Percentiles rank a stretch among this genome's conserved stretches.
phyloP scores from a whole-genome alignment of 106 monocot genomes.

The Dendrobium officinale region DNA sequence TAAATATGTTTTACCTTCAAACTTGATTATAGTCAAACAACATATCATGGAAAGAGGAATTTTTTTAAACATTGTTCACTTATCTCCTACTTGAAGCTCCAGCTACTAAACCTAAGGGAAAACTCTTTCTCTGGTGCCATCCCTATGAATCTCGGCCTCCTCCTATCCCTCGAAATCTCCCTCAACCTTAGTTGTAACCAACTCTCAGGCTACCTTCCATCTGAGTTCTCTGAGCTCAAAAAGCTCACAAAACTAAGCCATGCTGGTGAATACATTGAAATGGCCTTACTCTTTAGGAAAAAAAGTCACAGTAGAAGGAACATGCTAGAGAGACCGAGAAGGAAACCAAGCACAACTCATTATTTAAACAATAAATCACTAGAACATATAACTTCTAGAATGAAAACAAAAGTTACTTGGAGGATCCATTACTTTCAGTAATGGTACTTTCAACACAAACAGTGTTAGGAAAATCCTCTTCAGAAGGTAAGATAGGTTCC shows the following conservation, averaged over 20 bases:
- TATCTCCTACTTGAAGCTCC: constrained; percentile 57
- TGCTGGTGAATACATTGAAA: constrained; percentile 39
- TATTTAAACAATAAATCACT: neutral
- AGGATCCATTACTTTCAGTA: constrained; percentile 98
- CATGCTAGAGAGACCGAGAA: no score
- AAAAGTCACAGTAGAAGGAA: neutral
- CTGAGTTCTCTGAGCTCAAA: constrained; percentile 36
- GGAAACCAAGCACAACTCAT: no score
- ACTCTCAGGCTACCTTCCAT: constrained; percentile 56
- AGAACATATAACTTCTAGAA: neutral
- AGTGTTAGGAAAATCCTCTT: constrained; percentile 90
- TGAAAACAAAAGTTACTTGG: constrained; percentile 44
- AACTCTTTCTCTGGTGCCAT: constrained; percentile 66
- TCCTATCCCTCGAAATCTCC: constrained; percentile 75
- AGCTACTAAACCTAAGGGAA: constrained; percentile 65
- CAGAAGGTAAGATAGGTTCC: constrained; percentile 87
- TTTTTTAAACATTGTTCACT: constrained; percentile 3
- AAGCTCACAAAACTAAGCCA: constrained; percentile 99
- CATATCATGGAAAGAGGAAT: no score
- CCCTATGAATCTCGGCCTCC: constrained; percentile 50
- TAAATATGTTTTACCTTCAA: no score
- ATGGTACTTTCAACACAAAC: constrained; percentile 97
- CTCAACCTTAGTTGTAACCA: constrained; percentile 85
- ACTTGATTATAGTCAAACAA: no score
- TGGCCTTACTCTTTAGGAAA: neutral